phyloP scores from a whole-genome alignment of 1,284 basidiomycete genomes.

The Moniliophthora roreri region DNA sequence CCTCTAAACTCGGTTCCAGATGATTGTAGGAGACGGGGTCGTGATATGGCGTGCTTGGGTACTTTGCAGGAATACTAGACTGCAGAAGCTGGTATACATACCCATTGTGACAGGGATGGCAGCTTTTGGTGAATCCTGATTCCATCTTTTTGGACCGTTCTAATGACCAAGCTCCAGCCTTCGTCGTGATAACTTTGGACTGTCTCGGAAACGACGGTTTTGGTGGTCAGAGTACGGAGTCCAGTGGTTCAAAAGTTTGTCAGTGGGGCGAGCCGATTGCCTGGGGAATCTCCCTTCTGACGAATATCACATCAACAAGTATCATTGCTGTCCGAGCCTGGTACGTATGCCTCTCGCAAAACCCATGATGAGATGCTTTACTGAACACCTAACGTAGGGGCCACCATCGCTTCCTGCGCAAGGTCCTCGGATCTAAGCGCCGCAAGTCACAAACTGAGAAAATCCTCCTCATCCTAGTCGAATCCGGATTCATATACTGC shows the following conservation, averaged over 20 bases:
- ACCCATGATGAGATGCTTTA: no score
- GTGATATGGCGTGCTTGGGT: constrained; percentile 12
- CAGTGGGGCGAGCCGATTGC: constrained; percentile 10
- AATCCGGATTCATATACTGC: constrained; percentile 13
- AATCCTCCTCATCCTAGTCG: constrained; percentile 6
- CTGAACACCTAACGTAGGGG: not conserved
- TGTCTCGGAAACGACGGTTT: constrained; percentile 3
- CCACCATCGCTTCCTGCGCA: not conserved
- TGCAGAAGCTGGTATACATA: not conserved
- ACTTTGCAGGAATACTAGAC: not conserved
- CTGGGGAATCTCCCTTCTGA: constrained; percentile 9
- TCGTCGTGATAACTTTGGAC: constrained; percentile 3
- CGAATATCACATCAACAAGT: constrained; percentile 6
- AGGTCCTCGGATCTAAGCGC: not conserved
- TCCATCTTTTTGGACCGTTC: no score
- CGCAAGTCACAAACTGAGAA: constrained; percentile 1
- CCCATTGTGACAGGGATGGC: not conserved
- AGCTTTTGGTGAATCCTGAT: not conserved
- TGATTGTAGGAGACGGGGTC: constrained; percentile 10
- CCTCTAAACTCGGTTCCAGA: not conserved
- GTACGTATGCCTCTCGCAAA: not conserved
- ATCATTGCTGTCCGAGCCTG: constrained; percentile 11
- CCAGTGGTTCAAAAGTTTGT: constrained; percentile 7
- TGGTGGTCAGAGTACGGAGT: not conserved
- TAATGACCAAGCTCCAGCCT: not conserved